Conservation (phyloP, 1,139 yeast species). For the Protomyces macrosporus region DNA sequence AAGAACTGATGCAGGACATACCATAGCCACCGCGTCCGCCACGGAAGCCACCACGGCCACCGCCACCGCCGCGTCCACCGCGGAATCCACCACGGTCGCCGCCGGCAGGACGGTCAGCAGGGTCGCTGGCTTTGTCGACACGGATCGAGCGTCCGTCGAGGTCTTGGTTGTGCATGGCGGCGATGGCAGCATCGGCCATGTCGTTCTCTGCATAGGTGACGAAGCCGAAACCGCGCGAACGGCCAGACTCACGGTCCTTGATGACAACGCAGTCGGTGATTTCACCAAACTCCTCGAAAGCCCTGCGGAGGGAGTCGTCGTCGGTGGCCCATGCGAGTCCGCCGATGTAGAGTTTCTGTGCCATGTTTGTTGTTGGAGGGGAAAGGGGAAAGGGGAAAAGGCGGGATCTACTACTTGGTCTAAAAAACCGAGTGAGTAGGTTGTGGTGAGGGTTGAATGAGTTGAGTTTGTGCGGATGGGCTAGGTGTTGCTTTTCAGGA, state of each 20-base stretch:
- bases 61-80: slow-evolving; percentile 23
- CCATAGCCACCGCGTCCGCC: slow-evolving; percentile 25
- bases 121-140: slow-evolving; percentile 26
- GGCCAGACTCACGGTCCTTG: slow-evolving; percentile 26
- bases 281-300: slow-evolving; percentile 18
- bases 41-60: slow-evolving; percentile 23
- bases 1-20: not conserved
- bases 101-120: slow-evolving; percentile 20
- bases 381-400: too few relatives aligned
- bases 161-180: slow-evolving; percentile 24
- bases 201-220: slow-evolving; percentile 17
- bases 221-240: slow-evolving; percentile 25
- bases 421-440: too few relatives aligned
- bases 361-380: not conserved
- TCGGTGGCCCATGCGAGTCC: slow-evolving; percentile 27
- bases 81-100: slow-evolving; percentile 19
- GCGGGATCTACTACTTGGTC: too few relatives aligned
- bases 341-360: slow-evolving; percentile 22
- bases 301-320: slow-evolving; percentile 19
- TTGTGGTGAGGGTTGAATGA: too few relatives aligned
- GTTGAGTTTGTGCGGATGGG: too few relatives aligned
- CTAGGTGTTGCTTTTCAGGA: too few relatives aligned
- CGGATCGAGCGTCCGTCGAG: slow-evolving; percentile 25
- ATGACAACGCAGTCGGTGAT: slow-evolving; percentile 25
- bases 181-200: slow-evolving; percentile 23